Evolutionary conservation across 257 asterid species (phyloP).

Genomic region (Anisodus acutangulus): DNA sequence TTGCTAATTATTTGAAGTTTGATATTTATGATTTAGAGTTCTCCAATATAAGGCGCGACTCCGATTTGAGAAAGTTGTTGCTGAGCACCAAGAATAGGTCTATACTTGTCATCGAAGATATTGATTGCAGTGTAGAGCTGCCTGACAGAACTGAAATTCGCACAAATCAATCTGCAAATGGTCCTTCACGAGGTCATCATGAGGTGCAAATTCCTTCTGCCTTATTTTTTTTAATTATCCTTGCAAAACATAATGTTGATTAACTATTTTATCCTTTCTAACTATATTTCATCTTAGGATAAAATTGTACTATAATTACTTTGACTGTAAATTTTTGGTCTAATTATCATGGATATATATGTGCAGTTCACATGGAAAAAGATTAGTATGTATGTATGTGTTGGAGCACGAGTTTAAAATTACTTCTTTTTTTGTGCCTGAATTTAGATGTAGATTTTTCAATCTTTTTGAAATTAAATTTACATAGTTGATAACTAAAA

Average conservation of each 20-base stretch:
- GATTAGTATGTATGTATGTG: background rate
- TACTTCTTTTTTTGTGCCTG: background rate
- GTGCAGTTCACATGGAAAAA: no score
- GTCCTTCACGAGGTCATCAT: slow-evolving; percentile 37
- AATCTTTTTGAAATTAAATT: background rate
- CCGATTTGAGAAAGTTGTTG: slow-evolving; percentile 66
- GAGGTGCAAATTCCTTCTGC: no score
- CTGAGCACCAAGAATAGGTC: slow-evolving; percentile 66
- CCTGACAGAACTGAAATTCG: slow-evolving; percentile 46
- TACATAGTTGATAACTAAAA: background rate
- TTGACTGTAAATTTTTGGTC: background rate
- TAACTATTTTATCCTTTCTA: background rate
- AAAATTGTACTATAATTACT: no score
- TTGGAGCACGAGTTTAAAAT: background rate
- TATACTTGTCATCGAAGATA: slow-evolving; percentile 76
- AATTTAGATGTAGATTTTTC: background rate
- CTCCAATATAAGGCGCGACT: slow-evolving; percentile 51
- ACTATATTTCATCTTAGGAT: no score
- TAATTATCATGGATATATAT: background rate
- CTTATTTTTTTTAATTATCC: no score
- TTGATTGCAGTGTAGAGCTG: slow-evolving; percentile 65
- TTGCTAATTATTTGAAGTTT: slow-evolving; percentile 71
- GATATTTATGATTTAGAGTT: slow-evolving; percentile 78
- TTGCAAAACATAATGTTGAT: background rate
- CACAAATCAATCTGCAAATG: slow-evolving; percentile 5